Evolutionary conservation across 1,139 yeast species (phyloP).

Genomic region (Geotrichum cucujoidarum): DNA sequence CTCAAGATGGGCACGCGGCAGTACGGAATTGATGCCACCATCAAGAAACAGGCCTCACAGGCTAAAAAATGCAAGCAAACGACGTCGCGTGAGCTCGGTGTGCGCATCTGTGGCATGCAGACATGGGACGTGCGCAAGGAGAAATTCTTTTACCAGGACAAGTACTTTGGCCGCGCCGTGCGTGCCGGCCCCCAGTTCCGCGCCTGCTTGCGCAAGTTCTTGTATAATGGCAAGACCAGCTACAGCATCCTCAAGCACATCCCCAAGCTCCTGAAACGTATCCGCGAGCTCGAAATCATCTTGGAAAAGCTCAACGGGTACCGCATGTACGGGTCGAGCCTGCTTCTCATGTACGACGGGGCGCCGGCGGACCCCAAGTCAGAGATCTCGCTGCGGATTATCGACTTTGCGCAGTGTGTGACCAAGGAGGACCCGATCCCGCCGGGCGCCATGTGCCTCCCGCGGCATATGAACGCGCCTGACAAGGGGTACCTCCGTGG

Average conservation of each 20-base stretch:
- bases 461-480: conserved; percentile 55
- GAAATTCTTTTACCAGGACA: conserved; percentile 66
- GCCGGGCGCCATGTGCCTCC: conserved; percentile 55
- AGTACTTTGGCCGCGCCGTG: conserved; percentile 84
- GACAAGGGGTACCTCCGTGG: conserved; percentile 89
- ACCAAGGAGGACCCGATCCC: conserved; percentile 54
- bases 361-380: conserved; percentile 21
- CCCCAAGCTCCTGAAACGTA: conserved; percentile 57
- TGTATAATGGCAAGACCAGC: conserved; percentile 63
- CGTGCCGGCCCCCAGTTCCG: conserved; percentile 73
- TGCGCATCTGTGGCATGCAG: conserved; percentile 92
- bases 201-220: conserved; percentile 64
- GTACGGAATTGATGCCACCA: conserved; percentile 87
- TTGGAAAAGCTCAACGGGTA: conserved; percentile 64
- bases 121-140: conserved; percentile 55
- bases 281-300: conserved; percentile 54
- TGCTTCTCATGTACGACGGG: conserved; percentile 85
- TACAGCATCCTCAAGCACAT: conserved; percentile 64
- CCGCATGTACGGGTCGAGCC: conserved; percentile 85
- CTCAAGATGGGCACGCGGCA: conserved; percentile 98
- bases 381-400: conserved; percentile 58
- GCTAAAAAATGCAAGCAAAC: conserved; percentile 73
- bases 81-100: conserved; percentile 79
- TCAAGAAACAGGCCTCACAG: conserved; percentile 72
- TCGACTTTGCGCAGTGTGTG: conserved; percentile 94